These are phyloP conservation scores for Astrocystis sublimbata DNA, from an alignment of 495 filamentous ascomycete genomes.

Conservation along the genomic window DNA sequence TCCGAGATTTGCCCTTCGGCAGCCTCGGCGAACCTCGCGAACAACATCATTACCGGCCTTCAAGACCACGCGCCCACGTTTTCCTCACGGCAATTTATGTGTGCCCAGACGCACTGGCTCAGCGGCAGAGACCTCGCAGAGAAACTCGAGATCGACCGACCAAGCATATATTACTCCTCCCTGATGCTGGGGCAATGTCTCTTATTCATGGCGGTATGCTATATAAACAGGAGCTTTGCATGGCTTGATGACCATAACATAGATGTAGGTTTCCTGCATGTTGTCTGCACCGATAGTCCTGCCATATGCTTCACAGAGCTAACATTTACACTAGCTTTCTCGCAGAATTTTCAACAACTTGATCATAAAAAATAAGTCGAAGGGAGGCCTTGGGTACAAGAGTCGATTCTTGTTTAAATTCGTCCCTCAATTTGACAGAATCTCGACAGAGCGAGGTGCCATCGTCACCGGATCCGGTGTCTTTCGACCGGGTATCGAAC, in stretches of 20 bases:
- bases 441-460: constrained; percentile 25
- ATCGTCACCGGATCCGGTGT: not conserved
- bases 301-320: not conserved
- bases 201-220: constrained; percentile 59
- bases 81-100: constrained; percentile 61
- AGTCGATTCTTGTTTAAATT: constrained; percentile 66
- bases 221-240: constrained; percentile 55
- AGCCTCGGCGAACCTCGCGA: constrained; percentile 62
- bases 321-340: constrained; percentile 24
- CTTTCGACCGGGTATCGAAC: constrained; percentile 20
- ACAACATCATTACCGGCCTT: constrained; percentile 71
- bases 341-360: constrained; percentile 56
- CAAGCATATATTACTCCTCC: constrained; percentile 57
- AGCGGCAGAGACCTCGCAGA: constrained; percentile 66
- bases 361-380: constrained; percentile 50
- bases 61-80: constrained; percentile 63
- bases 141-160: constrained; percentile 58
- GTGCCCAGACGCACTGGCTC: constrained; percentile 66
- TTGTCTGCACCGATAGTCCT: not conserved
- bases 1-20: constrained; percentile 65
- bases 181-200: constrained; percentile 69
- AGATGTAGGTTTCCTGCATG: constrained; percentile 33
- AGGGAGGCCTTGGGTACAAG: constrained; percentile 58
- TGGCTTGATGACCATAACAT: constrained; percentile 62
- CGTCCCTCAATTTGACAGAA: constrained; percentile 47